A percentile compares a stretch with the other conserved stretches of the same genome.
phyloP scores from a whole-genome alignment of 192 early-diverging fungal genomes.

The Entophlyctis luteolus region DNA sequence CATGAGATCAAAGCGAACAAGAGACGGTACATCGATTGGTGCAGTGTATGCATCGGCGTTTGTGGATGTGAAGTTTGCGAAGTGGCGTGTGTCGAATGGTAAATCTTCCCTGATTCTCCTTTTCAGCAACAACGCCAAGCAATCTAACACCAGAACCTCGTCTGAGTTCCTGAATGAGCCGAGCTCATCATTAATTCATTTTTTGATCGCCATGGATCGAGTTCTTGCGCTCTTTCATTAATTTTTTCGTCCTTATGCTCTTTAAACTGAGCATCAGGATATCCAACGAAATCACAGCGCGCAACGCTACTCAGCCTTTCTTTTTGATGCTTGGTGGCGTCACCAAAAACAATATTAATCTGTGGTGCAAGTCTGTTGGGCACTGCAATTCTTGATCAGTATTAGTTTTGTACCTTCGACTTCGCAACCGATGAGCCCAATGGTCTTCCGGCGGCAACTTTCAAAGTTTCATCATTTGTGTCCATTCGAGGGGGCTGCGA shows the following conservation, averaged over 20 bases:
- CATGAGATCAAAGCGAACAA: conserved; percentile 9
- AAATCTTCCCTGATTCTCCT: conserved; percentile 25
- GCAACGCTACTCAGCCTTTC: conserved; percentile 25
- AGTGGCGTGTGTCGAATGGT: conserved; percentile 40
- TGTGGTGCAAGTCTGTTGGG: conserved; percentile 5
- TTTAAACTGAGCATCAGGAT: background rate
- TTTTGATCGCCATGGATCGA: conserved; percentile 1
- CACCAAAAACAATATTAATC: conserved; percentile 38
- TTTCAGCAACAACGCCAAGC: background rate
- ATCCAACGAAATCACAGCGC: conserved; percentile 4
- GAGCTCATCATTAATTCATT: conserved; percentile 24
- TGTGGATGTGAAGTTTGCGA: conserved; percentile 33
- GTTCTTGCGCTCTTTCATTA: conserved; percentile 1
- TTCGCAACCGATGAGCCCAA: conserved; percentile 18
- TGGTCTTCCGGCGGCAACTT: conserved; percentile 32
- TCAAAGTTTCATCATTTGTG: background rate
- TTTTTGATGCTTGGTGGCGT: conserved; percentile 12
- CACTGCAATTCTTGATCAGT: background rate
- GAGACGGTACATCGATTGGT: background rate
- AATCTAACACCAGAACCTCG: conserved; percentile 1
- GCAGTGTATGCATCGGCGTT: conserved; percentile 33
- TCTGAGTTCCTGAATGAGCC: conserved; percentile 36
- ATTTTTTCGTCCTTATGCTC: background rate
- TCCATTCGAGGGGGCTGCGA: background rate
- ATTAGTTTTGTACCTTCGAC: background rate